Conservation (phyloP, 768 basidiomycete genomes). For the Jaapia argillacea region DNA sequence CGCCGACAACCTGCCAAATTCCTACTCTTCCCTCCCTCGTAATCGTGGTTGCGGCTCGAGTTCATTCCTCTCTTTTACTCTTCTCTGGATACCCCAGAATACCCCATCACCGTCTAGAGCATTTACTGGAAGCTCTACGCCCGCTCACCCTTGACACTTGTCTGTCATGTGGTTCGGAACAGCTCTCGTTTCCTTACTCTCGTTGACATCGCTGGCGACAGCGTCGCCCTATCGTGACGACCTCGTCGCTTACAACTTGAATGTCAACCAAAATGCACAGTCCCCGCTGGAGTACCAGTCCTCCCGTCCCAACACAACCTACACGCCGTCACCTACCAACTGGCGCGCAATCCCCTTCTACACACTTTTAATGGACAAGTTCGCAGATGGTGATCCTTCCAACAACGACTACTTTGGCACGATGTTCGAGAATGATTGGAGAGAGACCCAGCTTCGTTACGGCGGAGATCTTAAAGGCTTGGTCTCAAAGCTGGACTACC, state of each 20-base stretch:
- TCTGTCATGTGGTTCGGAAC: conserved; percentile 6
- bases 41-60: too few relatives aligned
- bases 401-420: conserved; percentile 88
- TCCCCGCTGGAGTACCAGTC: conserved; percentile 57
- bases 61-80: neutral
- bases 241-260: conserved; percentile 69
- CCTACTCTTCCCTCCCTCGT: too few relatives aligned
- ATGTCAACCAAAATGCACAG: conserved; percentile 63
- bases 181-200: conserved; percentile 29
- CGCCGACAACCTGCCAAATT: too few relatives aligned
- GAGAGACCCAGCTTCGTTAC: conserved; percentile 82
- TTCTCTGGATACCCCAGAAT: neutral
- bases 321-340: conserved; percentile 73
- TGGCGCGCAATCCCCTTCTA: conserved; percentile 81
- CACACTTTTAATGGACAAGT: conserved; percentile 84
- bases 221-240: conserved; percentile 63
- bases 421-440: conserved; percentile 73
- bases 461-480: conserved; percentile 87
- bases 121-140: neutral
- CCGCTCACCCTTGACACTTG: neutral
- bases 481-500: conserved; percentile 67
- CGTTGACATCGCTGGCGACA: conserved; percentile 25
- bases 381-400: conserved; percentile 84
- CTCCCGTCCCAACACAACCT: conserved; percentile 49
- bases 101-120: neutral